A percentile compares a stretch with the other conserved stretches of the same genome.
Evolutionary conservation across 1,284 basidiomycete species (phyloP).

Genomic region (Puccinia polysora): DNA sequence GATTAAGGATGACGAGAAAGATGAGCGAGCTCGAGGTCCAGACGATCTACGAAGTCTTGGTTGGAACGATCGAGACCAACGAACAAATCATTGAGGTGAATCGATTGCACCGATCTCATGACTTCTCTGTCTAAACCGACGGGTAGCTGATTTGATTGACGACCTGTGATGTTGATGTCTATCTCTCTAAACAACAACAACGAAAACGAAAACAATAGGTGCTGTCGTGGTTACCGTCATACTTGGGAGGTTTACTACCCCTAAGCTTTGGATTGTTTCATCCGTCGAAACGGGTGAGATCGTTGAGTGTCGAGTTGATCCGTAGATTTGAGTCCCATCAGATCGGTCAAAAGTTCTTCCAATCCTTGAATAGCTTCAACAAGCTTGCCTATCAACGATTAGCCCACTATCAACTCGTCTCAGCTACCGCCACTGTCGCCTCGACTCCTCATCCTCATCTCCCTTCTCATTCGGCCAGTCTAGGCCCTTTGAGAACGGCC

Average conservation of each 20-base stretch:
- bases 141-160: background rate
- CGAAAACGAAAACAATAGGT: slow-evolving; percentile 61
- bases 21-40: slow-evolving; percentile 66
- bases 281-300: slow-evolving; percentile 68
- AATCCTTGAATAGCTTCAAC: slow-evolving; percentile 83
- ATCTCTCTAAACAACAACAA: background rate
- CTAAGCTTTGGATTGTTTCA: slow-evolving; percentile 87
- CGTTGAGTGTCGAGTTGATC: slow-evolving; percentile 74
- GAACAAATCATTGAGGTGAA: slow-evolving; percentile 84
- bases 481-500: no score
- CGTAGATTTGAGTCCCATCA: slow-evolving; percentile 69
- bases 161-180: background rate
- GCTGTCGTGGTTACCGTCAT: slow-evolving; percentile 68
- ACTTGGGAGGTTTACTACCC: slow-evolving; percentile 75
- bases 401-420: slow-evolving; percentile 46
- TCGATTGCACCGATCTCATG: slow-evolving; percentile 48
- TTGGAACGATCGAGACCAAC: slow-evolving; percentile 66
- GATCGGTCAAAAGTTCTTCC: slow-evolving; percentile 75
- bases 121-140: no score
- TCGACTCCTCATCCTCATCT: no score
- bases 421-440: no score
- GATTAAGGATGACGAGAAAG: slow-evolving; percentile 63
- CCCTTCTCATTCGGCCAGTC: no score
- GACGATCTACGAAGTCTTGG: slow-evolving; percentile 69
- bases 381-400: slow-evolving; percentile 62